A percentile compares a stretch with the other conserved stretches of the same genome.
phyloP scores from a whole-genome alignment of 2,329 filamentous ascomycete genomes.

The Aspergillus sp. region DNA sequence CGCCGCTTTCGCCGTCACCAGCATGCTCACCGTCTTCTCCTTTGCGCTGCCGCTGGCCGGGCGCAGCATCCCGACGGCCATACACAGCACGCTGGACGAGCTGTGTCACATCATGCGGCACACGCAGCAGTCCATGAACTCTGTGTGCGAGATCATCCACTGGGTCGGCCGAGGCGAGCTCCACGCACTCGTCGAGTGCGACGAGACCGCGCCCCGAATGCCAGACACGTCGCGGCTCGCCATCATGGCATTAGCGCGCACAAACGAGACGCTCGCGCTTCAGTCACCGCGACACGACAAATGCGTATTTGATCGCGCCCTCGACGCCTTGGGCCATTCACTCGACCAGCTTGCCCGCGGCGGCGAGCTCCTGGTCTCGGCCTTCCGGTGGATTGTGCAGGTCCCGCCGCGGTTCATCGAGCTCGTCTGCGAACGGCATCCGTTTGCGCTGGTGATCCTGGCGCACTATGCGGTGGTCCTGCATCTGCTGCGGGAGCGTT shows the following conservation, averaged over 20 bases:
- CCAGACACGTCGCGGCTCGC: slow-evolving; percentile 33
- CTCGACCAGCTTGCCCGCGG: slow-evolving; percentile 29
- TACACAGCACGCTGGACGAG: slow-evolving; percentile 24
- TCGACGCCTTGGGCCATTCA: slow-evolving; percentile 24
- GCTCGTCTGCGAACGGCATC: slow-evolving; percentile 33
- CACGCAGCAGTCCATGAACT: slow-evolving; percentile 28
- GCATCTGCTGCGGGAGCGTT: slow-evolving; percentile 60
- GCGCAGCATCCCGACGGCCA: slow-evolving; percentile 9
- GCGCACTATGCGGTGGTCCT: slow-evolving; percentile 49
- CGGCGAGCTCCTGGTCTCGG: slow-evolving; percentile 26
- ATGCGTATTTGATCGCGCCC: slow-evolving; percentile 23
- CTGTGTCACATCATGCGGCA: slow-evolving; percentile 29
- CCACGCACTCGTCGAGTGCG: slow-evolving; percentile 22
- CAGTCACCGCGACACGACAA: slow-evolving; percentile 24
- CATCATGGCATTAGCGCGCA: slow-evolving; percentile 22
- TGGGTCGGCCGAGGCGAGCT: slow-evolving; percentile 27
- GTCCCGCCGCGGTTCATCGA: slow-evolving; percentile 58
- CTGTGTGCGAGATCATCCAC: slow-evolving; percentile 21
- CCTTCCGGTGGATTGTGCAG: slow-evolving; percentile 61
- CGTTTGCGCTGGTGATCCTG: slow-evolving; percentile 43
- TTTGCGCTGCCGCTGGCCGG: slow-evolving; percentile 26
- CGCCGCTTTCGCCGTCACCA: slow-evolving; percentile 34
- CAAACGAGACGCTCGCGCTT: slow-evolving; percentile 22
- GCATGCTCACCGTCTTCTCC: slow-evolving; percentile 32
- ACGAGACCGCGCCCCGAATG: slow-evolving; percentile 26